These are phyloP conservation scores for Mycena haematopus DNA, from an alignment of 768 basidiomycete genomes.

Conservation along the genomic window DNA sequence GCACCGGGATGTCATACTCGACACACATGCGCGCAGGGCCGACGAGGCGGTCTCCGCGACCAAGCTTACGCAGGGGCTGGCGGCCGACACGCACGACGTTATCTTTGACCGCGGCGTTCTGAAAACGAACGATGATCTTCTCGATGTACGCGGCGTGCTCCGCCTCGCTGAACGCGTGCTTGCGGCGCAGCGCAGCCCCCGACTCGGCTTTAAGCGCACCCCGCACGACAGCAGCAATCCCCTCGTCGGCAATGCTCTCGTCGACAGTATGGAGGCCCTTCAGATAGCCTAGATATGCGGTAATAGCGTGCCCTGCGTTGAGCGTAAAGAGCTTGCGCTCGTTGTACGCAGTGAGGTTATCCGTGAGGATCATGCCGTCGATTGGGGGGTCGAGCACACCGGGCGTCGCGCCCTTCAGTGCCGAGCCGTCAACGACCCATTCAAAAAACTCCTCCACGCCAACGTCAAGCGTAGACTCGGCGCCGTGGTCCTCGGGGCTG, in stretches of 20 bases:
- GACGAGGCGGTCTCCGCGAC: constrained; percentile 41
- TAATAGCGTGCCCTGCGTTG: constrained; percentile 47
- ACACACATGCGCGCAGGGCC: constrained; percentile 44
- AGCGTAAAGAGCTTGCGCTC: constrained; percentile 52
- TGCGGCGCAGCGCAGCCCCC: constrained; percentile 43
- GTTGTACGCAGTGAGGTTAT: constrained; percentile 42
- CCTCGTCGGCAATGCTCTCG: constrained; percentile 38
- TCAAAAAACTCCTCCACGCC: constrained; percentile 49
- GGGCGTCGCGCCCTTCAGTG: constrained; percentile 35
- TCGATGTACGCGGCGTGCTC: constrained; percentile 39
- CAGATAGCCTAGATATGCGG: constrained; percentile 46
- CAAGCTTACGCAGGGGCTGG: constrained; percentile 48
- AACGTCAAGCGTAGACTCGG: constrained; percentile 40
- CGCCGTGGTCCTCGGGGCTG: constrained; percentile 15
- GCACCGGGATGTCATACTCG: constrained; percentile 38
- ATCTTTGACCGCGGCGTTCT: constrained; percentile 43
- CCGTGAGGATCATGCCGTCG: constrained; percentile 36
- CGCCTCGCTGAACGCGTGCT: constrained; percentile 36
- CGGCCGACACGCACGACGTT: constrained; percentile 44
- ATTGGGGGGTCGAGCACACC: constrained; percentile 36
- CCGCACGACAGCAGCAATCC: constrained; percentile 36
- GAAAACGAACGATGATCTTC: constrained; percentile 41
- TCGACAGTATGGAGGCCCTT: constrained; percentile 39
- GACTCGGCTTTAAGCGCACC: constrained; percentile 41
- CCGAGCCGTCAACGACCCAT: constrained; percentile 44